Conservation (phyloP, 176 grass and related monocot genomes). For the Oropetium thomaeum region DNA sequence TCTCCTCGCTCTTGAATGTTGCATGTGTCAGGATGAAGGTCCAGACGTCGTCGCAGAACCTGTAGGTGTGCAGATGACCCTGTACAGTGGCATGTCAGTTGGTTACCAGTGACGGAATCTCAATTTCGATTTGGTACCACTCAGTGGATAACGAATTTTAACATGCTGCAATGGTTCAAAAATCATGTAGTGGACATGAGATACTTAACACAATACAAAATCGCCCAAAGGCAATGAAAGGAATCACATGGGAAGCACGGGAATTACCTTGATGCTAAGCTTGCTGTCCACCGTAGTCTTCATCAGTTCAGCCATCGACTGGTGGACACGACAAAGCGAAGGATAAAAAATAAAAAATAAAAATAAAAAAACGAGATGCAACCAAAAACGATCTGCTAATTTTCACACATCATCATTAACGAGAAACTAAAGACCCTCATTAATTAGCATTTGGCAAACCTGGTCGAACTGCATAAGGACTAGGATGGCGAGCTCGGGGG, state of each 20-base stretch:
- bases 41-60: conserved; percentile 79
- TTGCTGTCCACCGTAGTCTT: conserved; percentile 69
- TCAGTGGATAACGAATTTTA: too few relatives aligned
- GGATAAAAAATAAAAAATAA: too few relatives aligned
- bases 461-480: conserved; percentile 90
- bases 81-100: conserved; percentile 12
- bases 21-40: conserved; percentile 75
- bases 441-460: conserved; percentile 46
- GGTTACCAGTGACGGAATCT: neutral
- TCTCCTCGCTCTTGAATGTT: conserved; percentile 59
- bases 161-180: neutral
- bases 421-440: neutral
- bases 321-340: conserved; percentile 24
- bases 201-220: neutral
- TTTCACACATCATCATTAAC: neutral
- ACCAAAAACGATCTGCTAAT: neutral
- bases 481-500: conserved; percentile 71
- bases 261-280: conserved; percentile 63
- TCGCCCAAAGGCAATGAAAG: neutral
- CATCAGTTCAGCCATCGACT: conserved; percentile 73
- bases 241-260: neutral
- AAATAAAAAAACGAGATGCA: neutral
- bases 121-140: too few relatives aligned
- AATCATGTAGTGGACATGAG: too few relatives aligned
- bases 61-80: conserved; percentile 94